Base-by-base conservation (phyloP, 805 yeast species). In the Candida nemodendra region DNA sequence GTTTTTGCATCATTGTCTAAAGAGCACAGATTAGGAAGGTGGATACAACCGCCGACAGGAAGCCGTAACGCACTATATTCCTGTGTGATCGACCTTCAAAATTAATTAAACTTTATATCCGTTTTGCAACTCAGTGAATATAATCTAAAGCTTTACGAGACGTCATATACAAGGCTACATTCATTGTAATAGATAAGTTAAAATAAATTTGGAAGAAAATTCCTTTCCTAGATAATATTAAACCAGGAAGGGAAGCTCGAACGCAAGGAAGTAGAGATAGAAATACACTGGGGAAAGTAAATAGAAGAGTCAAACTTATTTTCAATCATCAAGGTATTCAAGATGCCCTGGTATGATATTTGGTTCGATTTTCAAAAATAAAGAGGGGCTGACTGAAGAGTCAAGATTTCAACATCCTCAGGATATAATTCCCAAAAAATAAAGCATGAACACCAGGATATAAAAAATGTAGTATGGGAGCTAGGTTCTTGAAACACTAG, bases 1-100 rank as follows among this genome's bases (percentile, higher is more conserved):
- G 64, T 88, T 9, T 66, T 76, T 46, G 91, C 84, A 0, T 70
- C 87, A 25, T 68, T 85, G 4, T 76, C 91, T 27, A 87, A 90
- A 61, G 96, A 91, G 63, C 95, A 84, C 56, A 78, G 84, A 57
- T 69, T 86, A 40, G 97, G 96, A 26, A 80, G 97, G 58, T 90
- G 96, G 96, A 61, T 80, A 18, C 69, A 72, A 30, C 69, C 75
- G 37, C 69, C 74, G 25, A 69, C 70, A 18, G 85, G 85, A 6
- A 82, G 84, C 21, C 77, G 91, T 60, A 87, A 85, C 62, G 87
- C 87, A 41, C 69, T 87, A 47, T 78, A 71, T 50, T 75, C 81
- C 8, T 76, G 72, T 40, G 68, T 67, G 18, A 65, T 77, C 39
- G 69, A 54, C 14, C 27, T 58, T 44, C 50, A 45, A 32, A 38